These are phyloP conservation scores for Vigna mungo DNA, from an alignment of 306 rosid genomes.

Conservation along the genomic window DNA sequence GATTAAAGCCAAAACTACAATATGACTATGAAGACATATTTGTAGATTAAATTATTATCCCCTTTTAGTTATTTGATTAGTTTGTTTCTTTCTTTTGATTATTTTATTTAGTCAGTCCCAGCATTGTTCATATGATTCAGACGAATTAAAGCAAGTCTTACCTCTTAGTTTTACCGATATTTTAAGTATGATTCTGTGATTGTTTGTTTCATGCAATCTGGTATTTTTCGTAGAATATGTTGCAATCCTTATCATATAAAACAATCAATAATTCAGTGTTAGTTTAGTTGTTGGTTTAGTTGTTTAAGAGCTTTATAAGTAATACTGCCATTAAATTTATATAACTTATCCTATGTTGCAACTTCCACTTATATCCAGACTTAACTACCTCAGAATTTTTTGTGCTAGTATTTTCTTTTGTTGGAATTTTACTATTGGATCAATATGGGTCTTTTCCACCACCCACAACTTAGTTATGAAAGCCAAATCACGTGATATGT, in stretches of 20 bases:
- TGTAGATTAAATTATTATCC: not conserved
- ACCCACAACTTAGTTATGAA: too few species aligned
- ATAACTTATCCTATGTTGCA: not conserved
- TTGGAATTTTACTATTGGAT: not conserved
- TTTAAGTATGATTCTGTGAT: not conserved
- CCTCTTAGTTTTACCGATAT: slow-evolving; percentile 35
- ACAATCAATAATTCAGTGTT: not conserved
- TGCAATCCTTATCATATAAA: slow-evolving; percentile 23
- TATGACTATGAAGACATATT: too few species aligned
- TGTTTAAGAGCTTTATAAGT: not conserved
- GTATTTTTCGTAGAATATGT: not conserved
- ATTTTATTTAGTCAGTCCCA: not conserved
- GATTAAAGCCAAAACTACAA: slow-evolving; percentile 2
- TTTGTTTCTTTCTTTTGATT: not conserved
- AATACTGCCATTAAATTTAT: not conserved
- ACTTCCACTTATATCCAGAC: not conserved
- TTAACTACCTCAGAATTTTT: not conserved
- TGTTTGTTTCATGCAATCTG: slow-evolving; percentile 7
- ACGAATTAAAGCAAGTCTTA: slow-evolving; percentile 29
- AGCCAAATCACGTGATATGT: too few species aligned
- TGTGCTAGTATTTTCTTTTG: not conserved
- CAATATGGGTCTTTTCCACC: not conserved
- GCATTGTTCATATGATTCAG: slow-evolving; percentile 17
- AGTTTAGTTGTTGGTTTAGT: not conserved
- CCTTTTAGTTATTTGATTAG: not conserved